Percentiles rank a stretch among this genome's conserved stretches.
Evolutionary conservation across 305 asterid genomes (phyloP).

Genomic region (Fraxinus sp.): DNA sequence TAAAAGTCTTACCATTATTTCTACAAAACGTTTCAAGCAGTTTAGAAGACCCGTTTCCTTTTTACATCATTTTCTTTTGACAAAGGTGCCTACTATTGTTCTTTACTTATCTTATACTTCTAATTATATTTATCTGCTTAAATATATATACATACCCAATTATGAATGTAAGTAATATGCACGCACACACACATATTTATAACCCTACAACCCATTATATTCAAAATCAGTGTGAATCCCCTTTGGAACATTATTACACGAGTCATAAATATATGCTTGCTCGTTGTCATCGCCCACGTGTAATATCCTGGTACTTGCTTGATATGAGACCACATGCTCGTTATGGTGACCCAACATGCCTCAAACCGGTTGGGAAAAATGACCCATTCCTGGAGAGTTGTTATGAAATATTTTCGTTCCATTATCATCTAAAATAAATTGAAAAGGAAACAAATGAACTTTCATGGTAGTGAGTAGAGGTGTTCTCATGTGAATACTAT

Average conservation of each 20-base stretch:
- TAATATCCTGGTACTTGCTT: background rate
- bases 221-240: background rate
- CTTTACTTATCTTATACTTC: background rate
- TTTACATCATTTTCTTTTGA: background rate
- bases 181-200: background rate
- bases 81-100: background rate
- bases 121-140: background rate
- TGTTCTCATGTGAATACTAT: background rate
- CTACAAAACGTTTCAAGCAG: background rate
- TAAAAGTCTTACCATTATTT: background rate
- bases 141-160: background rate
- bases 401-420: background rate
- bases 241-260: background rate
- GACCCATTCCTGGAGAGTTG: background rate
- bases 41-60: background rate
- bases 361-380: background rate
- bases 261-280: background rate
- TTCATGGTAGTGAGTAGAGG: background rate
- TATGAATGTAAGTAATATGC: background rate
- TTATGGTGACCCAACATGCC: background rate
- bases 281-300: background rate
- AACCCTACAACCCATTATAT: background rate
- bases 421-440: background rate
- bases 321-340: background rate
- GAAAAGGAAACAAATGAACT: background rate